Base-by-base conservation (phyloP, 768 basidiomycete genomes). In the Collybia mongolica region DNA sequence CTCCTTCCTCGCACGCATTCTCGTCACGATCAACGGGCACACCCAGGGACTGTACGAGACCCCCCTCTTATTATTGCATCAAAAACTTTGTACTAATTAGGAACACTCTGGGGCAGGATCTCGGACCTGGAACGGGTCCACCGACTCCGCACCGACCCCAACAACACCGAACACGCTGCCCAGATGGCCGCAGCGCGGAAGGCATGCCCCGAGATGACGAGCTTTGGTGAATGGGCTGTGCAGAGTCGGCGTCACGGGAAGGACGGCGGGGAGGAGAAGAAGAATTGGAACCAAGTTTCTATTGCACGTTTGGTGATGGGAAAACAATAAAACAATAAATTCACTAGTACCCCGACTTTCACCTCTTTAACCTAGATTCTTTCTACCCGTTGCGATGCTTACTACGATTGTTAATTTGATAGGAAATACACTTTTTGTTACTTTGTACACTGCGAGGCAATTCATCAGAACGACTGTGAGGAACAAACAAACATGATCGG, bases 11-110 rank as follows among this genome's bases (percentile, higher is more conserved):
- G 69, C 64, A 4, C 48, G 57, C 0, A 20, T 54, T 4, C 22
- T 73, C 1, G 55, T 71, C 9, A 48, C 38, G 6, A 39, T 69
- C 39, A 72, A 72, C 39, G 35, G 54, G 14, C 64, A 65, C 40
- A 65, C 64, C 0, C 61, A 56, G 52, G 62, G 48, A 20, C 39
- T 72, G 69, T 70, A 49, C 53, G 70, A 28, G n/a, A n/a, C n/a
- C 41, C 26, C 38, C 23, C 5, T 5, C 38, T n/a, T n/a, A n/a
- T n/a, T n/a, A n/a, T n/a, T 26, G 24, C 24, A 7, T 26, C 24
- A 4, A 26, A 24, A 44, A 12, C 2, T 29, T 28, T 28, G 15
- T 51, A n/a, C 8, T 47, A 23, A 24, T 22, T 44, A 20, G 41
- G 9, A 23, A 17, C 15, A 23, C n/a, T 20, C 24, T n/a, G 26